Base-by-base conservation (phyloP, 805 yeast species). In the Wickerhamiella spandovensis region DNA sequence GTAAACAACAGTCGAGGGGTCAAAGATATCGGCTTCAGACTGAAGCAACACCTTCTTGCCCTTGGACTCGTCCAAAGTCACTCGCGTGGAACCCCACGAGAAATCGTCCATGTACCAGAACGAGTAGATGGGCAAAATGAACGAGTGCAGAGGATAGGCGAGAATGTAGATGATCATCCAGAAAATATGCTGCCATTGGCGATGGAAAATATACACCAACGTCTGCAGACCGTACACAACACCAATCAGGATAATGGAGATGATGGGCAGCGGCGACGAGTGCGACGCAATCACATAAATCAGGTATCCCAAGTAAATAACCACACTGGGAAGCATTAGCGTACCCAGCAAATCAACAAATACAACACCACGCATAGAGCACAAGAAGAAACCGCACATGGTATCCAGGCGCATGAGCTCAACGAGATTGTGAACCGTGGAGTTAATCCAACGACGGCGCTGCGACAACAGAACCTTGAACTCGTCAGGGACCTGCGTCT, bases 391-490 rank as follows among this genome's bases (percentile, higher is more conserved):
- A 47, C 83, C 83, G 66, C 83, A 78, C 69, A 78, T 72, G 53
- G 77, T 77, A 28, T 71, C 69, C 43, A 77, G 73, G 56, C 76
- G 68, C 39, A 76, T 71, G 56, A 78, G 71, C 64, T 78, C 83
- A 61, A 73, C 67, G 61, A 78, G 72, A 57, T 78, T 78, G 63
- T 78, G 83, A 28, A 78, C 80, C 0, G 83, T 78, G 7, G 82
- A 78, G 61, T 78, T 78, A 59, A 78, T 78, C 83, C 83, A 78
- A 55, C 83, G 77, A 72, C 98, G 83, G 71, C 98, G 81, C 69
- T 90, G 98, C 44, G 94, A 78, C 47, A 90, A 84, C 60, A 92
- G 86, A 60, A 92, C 97, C 15, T 95, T 82, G 46, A 89, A 74
- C 21, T 75, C 73, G 51, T 73, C 78, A 1, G 83, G 83, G 3